phyloP scores from a whole-genome alignment of 192 early-diverging fungal genomes.

The Jimgerdemannia lactiflua region DNA sequence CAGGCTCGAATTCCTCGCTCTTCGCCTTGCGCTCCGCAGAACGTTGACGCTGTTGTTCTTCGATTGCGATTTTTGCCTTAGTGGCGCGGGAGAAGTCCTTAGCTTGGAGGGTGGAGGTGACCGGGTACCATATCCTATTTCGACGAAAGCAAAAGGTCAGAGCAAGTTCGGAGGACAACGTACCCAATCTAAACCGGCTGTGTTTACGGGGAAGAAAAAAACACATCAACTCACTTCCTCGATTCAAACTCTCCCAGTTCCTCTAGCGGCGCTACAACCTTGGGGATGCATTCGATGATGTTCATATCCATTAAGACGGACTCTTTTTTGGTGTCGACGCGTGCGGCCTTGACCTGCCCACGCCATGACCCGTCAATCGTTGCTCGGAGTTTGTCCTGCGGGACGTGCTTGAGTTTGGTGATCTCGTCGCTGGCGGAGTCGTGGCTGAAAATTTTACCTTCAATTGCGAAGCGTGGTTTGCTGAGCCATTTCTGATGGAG shows the following conservation, averaged over 20 bases:
- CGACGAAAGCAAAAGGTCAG: no score
- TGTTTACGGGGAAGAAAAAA: no score
- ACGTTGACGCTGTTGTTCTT: slow-evolving; percentile 59
- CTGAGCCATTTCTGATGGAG: slow-evolving; percentile 53
- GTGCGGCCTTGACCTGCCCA: slow-evolving; percentile 42
- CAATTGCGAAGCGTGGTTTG: slow-evolving; percentile 61
- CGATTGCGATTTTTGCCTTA: slow-evolving; percentile 60
- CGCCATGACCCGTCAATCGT: slow-evolving; percentile 67
- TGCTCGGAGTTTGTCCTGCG: slow-evolving; percentile 48
- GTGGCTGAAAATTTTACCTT: slow-evolving; percentile 66
- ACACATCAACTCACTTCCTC: slow-evolving; percentile 9
- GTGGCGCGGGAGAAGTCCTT: slow-evolving; percentile 61
- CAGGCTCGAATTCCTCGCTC: slow-evolving; percentile 46
- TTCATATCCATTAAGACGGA: slow-evolving; percentile 55
- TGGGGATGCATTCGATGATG: slow-evolving; percentile 39
- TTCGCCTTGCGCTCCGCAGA: slow-evolving; percentile 45
- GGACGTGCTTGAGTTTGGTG: slow-evolving; percentile 55
- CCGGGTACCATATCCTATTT: slow-evolving; percentile 53
- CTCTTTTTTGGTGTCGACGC: slow-evolving; percentile 17
- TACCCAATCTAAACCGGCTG: neutral
- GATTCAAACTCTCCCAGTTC: slow-evolving; percentile 65
- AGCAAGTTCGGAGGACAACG: no score
- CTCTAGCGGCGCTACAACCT: slow-evolving; percentile 50
- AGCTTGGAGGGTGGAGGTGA: slow-evolving; percentile 53
- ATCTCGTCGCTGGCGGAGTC: slow-evolving; percentile 38